These are phyloP conservation scores for Aspergillus eucalypticola DNA, from an alignment of 2,329 filamentous ascomycete species.

Conservation along the genomic window DNA sequence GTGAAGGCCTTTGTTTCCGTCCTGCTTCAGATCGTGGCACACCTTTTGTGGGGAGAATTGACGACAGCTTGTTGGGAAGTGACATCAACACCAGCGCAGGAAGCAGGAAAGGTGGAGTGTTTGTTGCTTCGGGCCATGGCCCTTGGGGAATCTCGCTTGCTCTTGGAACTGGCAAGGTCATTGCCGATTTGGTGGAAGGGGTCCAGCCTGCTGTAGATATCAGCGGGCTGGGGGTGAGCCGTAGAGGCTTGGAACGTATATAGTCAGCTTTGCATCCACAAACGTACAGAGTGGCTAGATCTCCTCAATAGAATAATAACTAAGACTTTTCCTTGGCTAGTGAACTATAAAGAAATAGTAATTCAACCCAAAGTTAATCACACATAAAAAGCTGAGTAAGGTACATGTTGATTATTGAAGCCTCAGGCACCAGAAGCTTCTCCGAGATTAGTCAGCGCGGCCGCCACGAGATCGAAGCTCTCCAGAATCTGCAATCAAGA, in stretches of 20 bases:
- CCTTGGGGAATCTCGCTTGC: slow-evolving; percentile 70
- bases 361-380: background rate
- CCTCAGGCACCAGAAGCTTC: slow-evolving; percentile 23
- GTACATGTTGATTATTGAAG: background rate
- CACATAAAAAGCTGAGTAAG: slow-evolving; percentile 34
- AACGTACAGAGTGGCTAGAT: no score
- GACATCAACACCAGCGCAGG: slow-evolving; percentile 44
- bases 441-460: slow-evolving; percentile 29
- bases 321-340: no score
- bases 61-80: slow-evolving; percentile 57
- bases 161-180: slow-evolving; percentile 68
- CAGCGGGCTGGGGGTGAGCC: slow-evolving; percentile 47
- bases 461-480: slow-evolving; percentile 28
- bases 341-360: no score
- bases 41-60: slow-evolving; percentile 63
- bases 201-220: slow-evolving; percentile 61
- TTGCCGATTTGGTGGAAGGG: slow-evolving; percentile 69
- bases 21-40: slow-evolving; percentile 65
- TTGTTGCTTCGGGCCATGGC: slow-evolving; percentile 70
- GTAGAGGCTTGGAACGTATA: background rate
- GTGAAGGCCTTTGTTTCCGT: slow-evolving; percentile 70
- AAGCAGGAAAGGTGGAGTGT: slow-evolving; percentile 59
- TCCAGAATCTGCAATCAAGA: slow-evolving; percentile 39
- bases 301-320: no score
- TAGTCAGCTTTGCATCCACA: no score